Evolutionary conservation across 148 eudicot species (phyloP), one percentile per base, ranked within the genome.

Genomic region (Camellia sinensis): DNA sequence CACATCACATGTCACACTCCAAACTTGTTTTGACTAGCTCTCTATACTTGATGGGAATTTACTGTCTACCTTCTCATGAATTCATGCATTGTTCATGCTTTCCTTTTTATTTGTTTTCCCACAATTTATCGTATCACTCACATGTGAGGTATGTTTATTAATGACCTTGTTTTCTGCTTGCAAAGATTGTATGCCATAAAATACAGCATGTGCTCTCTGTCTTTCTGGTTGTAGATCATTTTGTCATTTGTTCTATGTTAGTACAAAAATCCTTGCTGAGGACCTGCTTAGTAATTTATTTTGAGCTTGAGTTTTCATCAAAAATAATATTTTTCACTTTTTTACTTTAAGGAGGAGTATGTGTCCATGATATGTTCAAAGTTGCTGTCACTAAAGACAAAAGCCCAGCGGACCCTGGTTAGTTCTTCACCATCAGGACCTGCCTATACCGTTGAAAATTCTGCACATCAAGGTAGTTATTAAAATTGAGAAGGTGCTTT

Each of bases 391-490:
- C 11, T 54, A 54, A 12, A 8, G 11, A 54, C 11, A 54, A 12
- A 10, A 54, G 52, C 53, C 3, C 11, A 15, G 15, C 43, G 52
- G 60, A 19, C 6, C 4, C 5, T 6, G 14, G 22, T 1, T n/a
- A 19, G 4, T n/a, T 29, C 3, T 19, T 15, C 21, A n/a, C 41
- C 43, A 21, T 37, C 59, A 50, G 1, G 60, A 2, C 11, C 60
- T 52, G 14, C 75, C 21, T 50, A 72, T 40, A 18, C 60, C 29
- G 41, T 52, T 52, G 75, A 72, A 48, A 72, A 59, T 50, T 72
- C 40, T 72, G 9, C 54, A 50, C 41, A 72, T 18, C 75, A 72
- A 72, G 75, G 75, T 72, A 72, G 41, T 48, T n/a, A 72, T 46
- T 72, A 15, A 52, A 50, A n/a, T n/a, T 29, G 19, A 50, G 14